Evolutionary conservation across 192 early-diverging fungal species (phyloP).

Genomic region (Linnemannia hyalina): DNA sequence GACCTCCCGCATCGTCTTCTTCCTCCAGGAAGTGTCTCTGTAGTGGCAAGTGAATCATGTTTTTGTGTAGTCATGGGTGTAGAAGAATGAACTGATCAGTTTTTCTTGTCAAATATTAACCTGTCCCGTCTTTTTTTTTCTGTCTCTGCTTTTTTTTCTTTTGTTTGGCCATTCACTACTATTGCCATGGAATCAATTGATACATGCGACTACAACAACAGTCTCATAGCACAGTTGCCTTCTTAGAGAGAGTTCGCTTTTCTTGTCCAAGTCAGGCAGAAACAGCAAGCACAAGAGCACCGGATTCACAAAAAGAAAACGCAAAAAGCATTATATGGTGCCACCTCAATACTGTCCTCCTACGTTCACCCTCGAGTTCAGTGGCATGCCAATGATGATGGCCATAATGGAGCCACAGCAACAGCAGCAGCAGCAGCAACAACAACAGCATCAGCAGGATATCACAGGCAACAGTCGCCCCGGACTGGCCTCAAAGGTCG

Average conservation of each 20-base stretch:
- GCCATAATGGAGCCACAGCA: slow-evolving; percentile 15
- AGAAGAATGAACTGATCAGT: too few relatives aligned
- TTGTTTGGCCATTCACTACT: neutral
- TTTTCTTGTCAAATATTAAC: slow-evolving; percentile 7
- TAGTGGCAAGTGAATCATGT: neutral
- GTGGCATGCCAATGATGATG: slow-evolving; percentile 42
- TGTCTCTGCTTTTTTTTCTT: neutral
- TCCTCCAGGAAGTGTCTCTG: slow-evolving; percentile 11
- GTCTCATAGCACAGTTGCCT: slow-evolving; percentile 5
- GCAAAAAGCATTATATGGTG: slow-evolving; percentile 27
- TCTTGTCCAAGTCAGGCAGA: slow-evolving; percentile 1
- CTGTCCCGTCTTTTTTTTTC: neutral
- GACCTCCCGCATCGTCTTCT: neutral
- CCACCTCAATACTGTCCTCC: slow-evolving; percentile 50
- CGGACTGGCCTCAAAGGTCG: neutral
- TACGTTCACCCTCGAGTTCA: slow-evolving; percentile 41
- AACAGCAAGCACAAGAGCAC: neutral
- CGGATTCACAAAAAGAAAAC: neutral
- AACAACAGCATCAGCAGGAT: slow-evolving; percentile 12
- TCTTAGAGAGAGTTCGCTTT: neutral
- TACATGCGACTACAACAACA: neutral
- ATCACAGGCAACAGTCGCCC: neutral
- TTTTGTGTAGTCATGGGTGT: neutral
- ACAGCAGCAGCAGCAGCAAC: slow-evolving; percentile 10
- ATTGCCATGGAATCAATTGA: neutral